Evolutionary conservation across 2,329 filamentous ascomycete genomes (phyloP).

Genomic region (Fusarium clavum): DNA sequence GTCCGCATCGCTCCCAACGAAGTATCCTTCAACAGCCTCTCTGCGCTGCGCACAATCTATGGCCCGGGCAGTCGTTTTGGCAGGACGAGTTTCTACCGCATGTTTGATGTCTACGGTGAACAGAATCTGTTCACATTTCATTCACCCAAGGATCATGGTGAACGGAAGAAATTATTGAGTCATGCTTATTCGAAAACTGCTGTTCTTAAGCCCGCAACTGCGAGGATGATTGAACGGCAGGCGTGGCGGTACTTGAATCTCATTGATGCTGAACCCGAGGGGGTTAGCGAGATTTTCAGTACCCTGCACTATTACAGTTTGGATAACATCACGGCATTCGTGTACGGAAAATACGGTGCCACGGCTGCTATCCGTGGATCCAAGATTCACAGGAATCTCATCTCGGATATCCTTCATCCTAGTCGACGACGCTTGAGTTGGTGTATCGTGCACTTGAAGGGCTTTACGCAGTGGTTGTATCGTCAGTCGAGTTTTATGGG

Average conservation of each 20-base stretch:
- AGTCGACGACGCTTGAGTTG: conserved; percentile 32
- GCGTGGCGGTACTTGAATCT: conserved; percentile 25
- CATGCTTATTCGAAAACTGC: conserved; percentile 65
- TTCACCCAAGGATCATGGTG: conserved; percentile 56
- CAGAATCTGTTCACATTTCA: conserved; percentile 66
- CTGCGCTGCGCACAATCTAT: conserved; percentile 64
- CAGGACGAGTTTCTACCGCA: conserved; percentile 63
- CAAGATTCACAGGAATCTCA: conserved; percentile 13
- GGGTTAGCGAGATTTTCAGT: conserved; percentile 33
- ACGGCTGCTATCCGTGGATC: conserved; percentile 29
- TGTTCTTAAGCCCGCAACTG: conserved; percentile 46
- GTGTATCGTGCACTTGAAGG: conserved; percentile 25
- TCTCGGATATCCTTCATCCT: conserved; percentile 35
- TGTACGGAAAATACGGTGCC: conserved; percentile 32
- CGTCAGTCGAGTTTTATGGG: conserved; percentile 9
- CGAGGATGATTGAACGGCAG: conserved; percentile 36
- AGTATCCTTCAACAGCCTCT: conserved; percentile 55
- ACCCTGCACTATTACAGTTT: conserved; percentile 36
- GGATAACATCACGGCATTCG: conserved; percentile 32
- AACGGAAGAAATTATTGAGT: conserved; percentile 64
- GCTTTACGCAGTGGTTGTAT: conserved; percentile 32
- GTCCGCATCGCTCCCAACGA: conserved; percentile 62
- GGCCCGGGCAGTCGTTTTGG: conserved; percentile 64
- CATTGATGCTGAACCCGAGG: conserved; percentile 13
- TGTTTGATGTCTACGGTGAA: conserved; percentile 65